phyloP scores from a whole-genome alignment of 768 basidiomycete species.

The Lentinula raphanica region DNA sequence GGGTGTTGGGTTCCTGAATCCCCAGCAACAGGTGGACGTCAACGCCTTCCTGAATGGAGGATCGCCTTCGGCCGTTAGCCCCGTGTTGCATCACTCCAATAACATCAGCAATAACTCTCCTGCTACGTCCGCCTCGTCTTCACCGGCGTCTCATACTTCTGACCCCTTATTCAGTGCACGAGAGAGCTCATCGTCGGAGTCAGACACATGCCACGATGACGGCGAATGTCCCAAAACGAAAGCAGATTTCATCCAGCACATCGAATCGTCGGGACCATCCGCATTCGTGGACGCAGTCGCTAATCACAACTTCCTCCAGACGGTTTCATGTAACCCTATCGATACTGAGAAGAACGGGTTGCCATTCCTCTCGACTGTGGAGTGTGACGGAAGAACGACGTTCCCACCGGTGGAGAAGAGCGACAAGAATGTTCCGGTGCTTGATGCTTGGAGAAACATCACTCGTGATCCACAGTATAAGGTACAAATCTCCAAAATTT shows the following conservation, averaged over 20 bases:
- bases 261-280: slow-evolving; percentile 53
- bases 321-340: slow-evolving; percentile 1
- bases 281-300: slow-evolving; percentile 41
- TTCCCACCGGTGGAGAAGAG: slow-evolving; percentile 67
- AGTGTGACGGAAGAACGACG: slow-evolving; percentile 53
- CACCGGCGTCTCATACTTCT: slow-evolving; percentile 34
- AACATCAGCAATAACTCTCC: slow-evolving; percentile 18
- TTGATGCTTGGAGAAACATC: slow-evolving; percentile 75
- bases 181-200: slow-evolving; percentile 21
- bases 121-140: slow-evolving; percentile 26
- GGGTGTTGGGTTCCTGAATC: slow-evolving; percentile 26
- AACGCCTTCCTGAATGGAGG: slow-evolving; percentile 24
- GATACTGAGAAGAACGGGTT: slow-evolving; percentile 36
- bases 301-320: slow-evolving; percentile 22
- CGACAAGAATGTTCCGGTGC: slow-evolving; percentile 71
- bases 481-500: slow-evolving; percentile 37
- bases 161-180: slow-evolving; percentile 11
- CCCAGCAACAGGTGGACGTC: slow-evolving; percentile 23
- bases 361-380: slow-evolving; percentile 47
- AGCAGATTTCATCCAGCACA: slow-evolving; percentile 43
- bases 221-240: slow-evolving; percentile 50
- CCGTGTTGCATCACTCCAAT: slow-evolving; percentile 45
- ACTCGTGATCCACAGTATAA: slow-evolving; percentile 72
- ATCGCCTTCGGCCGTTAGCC: slow-evolving; percentile 44
- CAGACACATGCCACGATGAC: slow-evolving; percentile 22